Conservation (phyloP, 495 filamentous ascomycete genomes). For the Penicillium maclennaniae region DNA sequence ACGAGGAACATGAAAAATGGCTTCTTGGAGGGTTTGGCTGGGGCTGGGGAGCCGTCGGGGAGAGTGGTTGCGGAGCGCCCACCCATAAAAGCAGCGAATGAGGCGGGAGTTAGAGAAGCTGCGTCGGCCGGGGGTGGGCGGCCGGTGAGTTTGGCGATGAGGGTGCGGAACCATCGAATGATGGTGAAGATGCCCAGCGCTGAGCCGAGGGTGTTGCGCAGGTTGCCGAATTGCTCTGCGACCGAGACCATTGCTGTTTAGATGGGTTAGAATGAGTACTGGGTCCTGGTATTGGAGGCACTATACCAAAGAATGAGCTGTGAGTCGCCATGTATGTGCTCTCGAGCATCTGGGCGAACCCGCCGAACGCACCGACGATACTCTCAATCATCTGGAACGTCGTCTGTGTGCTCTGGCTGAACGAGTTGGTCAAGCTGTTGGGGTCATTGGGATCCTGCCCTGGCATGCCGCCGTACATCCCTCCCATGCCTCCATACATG, state of each 20-base stretch:
- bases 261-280: constrained; percentile 11
- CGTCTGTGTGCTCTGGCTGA: constrained; percentile 88
- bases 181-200: constrained; percentile 93
- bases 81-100: constrained; percentile 80
- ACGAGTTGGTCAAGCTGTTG: constrained; percentile 84
- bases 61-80: constrained; percentile 41
- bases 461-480: constrained; percentile 53
- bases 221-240: constrained; percentile 91
- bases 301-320: constrained; percentile 94
- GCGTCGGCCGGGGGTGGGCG: constrained; percentile 84
- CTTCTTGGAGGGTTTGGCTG: constrained; percentile 79
- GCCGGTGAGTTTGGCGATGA: constrained; percentile 91
- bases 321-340: constrained; percentile 99
- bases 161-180: constrained; percentile 86
- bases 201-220: constrained; percentile 92
- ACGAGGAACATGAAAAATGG: constrained; percentile 94
- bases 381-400: constrained; percentile 99
- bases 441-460: constrained; percentile 81
- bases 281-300: background rate
- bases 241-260: constrained; percentile 92
- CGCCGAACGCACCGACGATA: constrained; percentile 92
- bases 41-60: constrained; percentile 53
- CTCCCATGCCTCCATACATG: constrained; percentile 52
- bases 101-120: constrained; percentile 77
- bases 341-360: constrained; percentile 98